Percentiles rank a stretch among this genome's conserved stretches.
Evolutionary conservation across 352 stramenopile species (phyloP).

Genomic region (Globisporangium cylindrosporum): DNA sequence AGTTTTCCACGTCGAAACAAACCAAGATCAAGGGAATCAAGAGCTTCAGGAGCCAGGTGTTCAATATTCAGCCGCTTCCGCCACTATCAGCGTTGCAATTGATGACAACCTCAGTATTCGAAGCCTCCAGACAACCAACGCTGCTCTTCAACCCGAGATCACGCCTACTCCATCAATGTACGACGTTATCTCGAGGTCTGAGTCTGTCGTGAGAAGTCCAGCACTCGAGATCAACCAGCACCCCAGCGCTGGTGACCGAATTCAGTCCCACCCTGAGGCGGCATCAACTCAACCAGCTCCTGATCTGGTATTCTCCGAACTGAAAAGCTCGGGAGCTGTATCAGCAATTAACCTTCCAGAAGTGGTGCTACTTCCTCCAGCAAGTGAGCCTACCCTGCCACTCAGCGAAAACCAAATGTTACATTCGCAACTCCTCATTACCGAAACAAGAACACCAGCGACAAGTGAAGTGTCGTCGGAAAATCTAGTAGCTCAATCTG

Average conservation of each 20-base stretch:
- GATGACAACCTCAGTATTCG: neutral
- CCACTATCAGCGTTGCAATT: neutral
- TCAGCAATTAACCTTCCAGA: neutral
- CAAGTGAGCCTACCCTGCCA: neutral
- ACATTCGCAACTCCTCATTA: neutral
- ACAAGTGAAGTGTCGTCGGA: neutral
- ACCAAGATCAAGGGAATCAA: neutral
- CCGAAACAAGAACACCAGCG: neutral
- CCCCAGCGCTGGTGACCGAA: neutral
- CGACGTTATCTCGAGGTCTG: neutral
- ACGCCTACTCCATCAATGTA: neutral
- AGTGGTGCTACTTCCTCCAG: neutral
- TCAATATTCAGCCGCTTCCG: neutral
- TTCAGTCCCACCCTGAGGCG: neutral
- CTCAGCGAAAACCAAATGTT: neutral
- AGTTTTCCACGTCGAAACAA: neutral
- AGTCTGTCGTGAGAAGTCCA: neutral
- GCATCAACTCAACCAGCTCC: neutral
- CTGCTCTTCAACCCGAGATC: neutral
- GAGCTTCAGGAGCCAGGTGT: neutral
- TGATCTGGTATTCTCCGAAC: no score
- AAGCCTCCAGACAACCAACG: neutral
- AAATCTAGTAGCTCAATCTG: neutral
- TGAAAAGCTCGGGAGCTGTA: neutral
- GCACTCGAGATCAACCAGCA: neutral